Base-by-base conservation (phyloP, 306 rosid genomes). In the Prunus kanzakura region DNA sequence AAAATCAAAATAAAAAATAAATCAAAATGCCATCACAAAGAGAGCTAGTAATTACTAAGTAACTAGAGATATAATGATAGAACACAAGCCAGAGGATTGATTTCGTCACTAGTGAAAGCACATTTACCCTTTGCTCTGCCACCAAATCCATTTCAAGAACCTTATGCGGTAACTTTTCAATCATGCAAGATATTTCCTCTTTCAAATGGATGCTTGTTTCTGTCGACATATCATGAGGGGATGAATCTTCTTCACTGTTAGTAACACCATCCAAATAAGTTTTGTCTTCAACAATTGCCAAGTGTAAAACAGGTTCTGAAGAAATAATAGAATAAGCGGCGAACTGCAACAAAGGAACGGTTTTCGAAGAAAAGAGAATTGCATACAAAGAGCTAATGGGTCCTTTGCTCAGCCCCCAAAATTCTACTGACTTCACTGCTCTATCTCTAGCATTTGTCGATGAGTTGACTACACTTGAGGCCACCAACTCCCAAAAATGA, bases 321-420 rank as follows among this genome's bases (percentile, higher is more conserved):
- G 96, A 87, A 80, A 95, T 96, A 73, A 92, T 82, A 79, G 84
- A 83, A 83, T 87, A 92, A 69, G 97, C 89, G 38, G 98, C 90
- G 76, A 76, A 86, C 85, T 95, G 98, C 86, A 95, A 78, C 70
- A 74, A 83, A 60, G 95, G 89, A 76, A 88, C 75, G 25, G 96
- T 89, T 86, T 81, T 88, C 68, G 90, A 78, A 74, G 98, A 90
- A 80, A 90, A 92, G 69, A 95, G 96, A 76, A 92, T 79, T 75
- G 96, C 90, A 80, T 89, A 95, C 87, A 95, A 86, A 70, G 97
- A 84, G 78, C 92, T 89, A 77, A 90, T 82, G 27, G 98, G 81
- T 68, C 98, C 97, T 85, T 89, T 90, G 77, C 90, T 85, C 80
- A 95, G 89, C 57, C 98, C 98, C 98, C 98, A 95, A 80, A 86